Evolutionary conservation across 2,329 filamentous ascomycete genomes (phyloP), one percentile per base, ranked within the genome.

Genomic region (Corinectria fuckeliana): DNA sequence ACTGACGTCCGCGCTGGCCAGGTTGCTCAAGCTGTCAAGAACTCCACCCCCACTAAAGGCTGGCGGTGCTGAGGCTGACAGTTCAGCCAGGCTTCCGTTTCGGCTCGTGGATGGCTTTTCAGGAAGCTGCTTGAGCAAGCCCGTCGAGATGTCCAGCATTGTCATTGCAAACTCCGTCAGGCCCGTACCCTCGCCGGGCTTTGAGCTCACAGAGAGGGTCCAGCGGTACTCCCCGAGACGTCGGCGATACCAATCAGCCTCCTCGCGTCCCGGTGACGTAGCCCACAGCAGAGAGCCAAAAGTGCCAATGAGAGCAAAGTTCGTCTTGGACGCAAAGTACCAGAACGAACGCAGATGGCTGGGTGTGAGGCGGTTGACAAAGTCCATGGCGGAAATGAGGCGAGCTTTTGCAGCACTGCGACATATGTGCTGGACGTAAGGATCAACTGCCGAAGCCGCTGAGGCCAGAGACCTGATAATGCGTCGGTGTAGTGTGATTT

Each of bases 351-450:
- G 88, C 26, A 97, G 83, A 70, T 98, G 93, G 32, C 89, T 87
- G 0, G 92, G 92, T 42, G 91, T 92, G 28, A 98, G 85, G 0
- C 94, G 89, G 77, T 97, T 97, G 69, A 97, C 93, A 76, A 97
- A 97, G 74, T 98, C 94, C 91, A 98, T 96, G 64, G 93, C 93
- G 20, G 91, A 96, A 72, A 97, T 97, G 30, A 98, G 84, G 5
- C 94, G 90, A 0, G 94, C 96, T 75, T 97, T 97, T 52, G 94
- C 94, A 4, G 94, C 94, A 57, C 90, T 93, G 52, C 94, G 92
- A 76, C 93, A 97, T 68, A 97, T 97, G 76, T 96, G 92, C 55
- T 93, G 86, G 49, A 96, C 87, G 69, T 97, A 96, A 0, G 89
- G 85, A 72, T 96, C 92, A 36, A 88, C 81, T 4, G 75, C 70